Evolutionary conservation across 208 protist species (phyloP).

Genomic region (Trypanosoma rangeli): DNA sequence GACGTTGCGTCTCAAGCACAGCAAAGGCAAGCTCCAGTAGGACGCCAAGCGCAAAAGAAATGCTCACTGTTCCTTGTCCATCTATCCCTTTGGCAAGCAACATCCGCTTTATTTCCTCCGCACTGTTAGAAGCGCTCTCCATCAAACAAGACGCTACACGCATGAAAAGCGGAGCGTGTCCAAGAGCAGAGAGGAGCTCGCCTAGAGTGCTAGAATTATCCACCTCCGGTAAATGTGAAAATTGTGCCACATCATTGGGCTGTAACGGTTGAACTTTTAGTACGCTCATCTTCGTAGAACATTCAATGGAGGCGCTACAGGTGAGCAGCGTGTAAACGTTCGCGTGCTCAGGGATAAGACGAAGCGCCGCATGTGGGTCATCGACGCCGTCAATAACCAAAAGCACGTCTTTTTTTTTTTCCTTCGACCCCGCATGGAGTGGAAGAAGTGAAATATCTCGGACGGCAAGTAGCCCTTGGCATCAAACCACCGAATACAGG

Average conservation of each 20-base stretch:
- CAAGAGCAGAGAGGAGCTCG: slow-evolving; percentile 33
- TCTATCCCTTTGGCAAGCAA: slow-evolving; percentile 37
- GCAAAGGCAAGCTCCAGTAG: slow-evolving; percentile 52
- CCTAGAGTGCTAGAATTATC: slow-evolving; percentile 23
- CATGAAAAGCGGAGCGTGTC: slow-evolving; percentile 75
- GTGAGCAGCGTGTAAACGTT: slow-evolving; percentile 78
- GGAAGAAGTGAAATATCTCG: slow-evolving; percentile 64
- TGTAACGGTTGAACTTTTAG: slow-evolving; percentile 38
- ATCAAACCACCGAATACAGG: slow-evolving; percentile 89
- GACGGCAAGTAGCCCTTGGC: slow-evolving; percentile 26
- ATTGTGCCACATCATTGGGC: slow-evolving; percentile 31
- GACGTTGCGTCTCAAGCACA: slow-evolving; percentile 40
- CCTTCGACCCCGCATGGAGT: slow-evolving; percentile 69
- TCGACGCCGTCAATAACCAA: slow-evolving; percentile 78
- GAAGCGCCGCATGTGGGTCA: slow-evolving; percentile 30
- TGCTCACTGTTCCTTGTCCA: slow-evolving; percentile 50
- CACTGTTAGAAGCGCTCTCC: slow-evolving; percentile 31
- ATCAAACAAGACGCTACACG: slow-evolving; percentile 53
- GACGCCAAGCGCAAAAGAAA: slow-evolving; percentile 48
- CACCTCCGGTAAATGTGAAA: slow-evolving; percentile 32
- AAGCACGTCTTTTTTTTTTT: slow-evolving; percentile 82
- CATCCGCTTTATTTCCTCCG: slow-evolving; percentile 24
- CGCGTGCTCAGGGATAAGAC: slow-evolving; percentile 50
- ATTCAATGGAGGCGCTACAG: slow-evolving; percentile 28
- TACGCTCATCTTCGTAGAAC: slow-evolving; percentile 30